phyloP scores from a whole-genome alignment of 176 grass and related monocot species.

The Aechmea fasciata region DNA sequence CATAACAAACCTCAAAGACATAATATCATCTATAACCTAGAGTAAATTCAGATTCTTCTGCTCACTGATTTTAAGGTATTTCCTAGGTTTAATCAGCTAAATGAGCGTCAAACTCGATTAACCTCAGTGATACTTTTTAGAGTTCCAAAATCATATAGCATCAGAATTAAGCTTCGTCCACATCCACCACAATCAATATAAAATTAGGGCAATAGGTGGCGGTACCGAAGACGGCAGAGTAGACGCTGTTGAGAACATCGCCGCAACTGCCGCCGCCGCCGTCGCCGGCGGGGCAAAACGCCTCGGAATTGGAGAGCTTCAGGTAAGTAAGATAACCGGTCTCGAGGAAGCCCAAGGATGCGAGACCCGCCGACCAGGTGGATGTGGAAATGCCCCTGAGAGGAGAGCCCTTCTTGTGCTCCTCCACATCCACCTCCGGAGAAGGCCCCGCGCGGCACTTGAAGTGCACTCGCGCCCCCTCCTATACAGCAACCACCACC shows the following conservation, averaged over 20 bases:
- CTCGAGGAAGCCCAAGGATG: constrained; percentile 67
- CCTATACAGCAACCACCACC: constrained; percentile 15
- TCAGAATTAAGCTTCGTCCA: too few relatives aligned
- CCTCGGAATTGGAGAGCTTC: constrained; percentile 68
- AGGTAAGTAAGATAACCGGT: constrained; percentile 77
- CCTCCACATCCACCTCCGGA: constrained; percentile 15
- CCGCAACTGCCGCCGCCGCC: constrained; percentile 46
- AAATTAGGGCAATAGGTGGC: neutral
- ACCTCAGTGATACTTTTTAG: too few relatives aligned
- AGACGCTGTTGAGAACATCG: constrained; percentile 74
- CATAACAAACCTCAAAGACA: too few relatives aligned
- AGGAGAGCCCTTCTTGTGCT: neutral
- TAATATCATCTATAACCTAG: too few relatives aligned
- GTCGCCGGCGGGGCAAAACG: constrained; percentile 69
- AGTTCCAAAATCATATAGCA: too few relatives aligned
- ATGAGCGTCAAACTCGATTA: too few relatives aligned
- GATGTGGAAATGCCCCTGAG: constrained; percentile 52
- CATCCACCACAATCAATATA: neutral
- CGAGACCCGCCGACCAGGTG: constrained; percentile 49
- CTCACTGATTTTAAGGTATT: too few relatives aligned
- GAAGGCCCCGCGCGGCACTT: constrained; percentile 38
- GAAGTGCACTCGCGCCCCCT: constrained; percentile 6
- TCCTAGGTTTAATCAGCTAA: too few relatives aligned
- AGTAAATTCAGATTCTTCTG: too few relatives aligned
- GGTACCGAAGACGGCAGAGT: constrained; percentile 69